Evolutionary conservation across 176 grass and related monocot genomes (phyloP), one percentile per base, ranked within the genome.

Genomic region (Eragrostis nindensis): DNA sequence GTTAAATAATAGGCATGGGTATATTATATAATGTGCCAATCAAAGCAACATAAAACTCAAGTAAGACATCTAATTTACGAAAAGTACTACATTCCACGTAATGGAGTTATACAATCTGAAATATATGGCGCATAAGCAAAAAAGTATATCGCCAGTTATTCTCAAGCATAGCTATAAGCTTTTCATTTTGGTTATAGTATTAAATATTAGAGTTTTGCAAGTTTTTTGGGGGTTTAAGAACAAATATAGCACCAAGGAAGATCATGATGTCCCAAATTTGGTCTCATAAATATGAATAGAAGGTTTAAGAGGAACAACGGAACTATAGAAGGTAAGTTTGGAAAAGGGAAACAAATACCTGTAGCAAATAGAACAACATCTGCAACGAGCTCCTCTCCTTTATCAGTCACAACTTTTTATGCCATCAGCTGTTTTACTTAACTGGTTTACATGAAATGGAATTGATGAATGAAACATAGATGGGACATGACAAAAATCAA

Each of bases 381-480:
- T n/a, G n/a, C n/a, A n/a, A n/a, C n/a, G n/a, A n/a, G n/a, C n/a
- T n/a, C n/a, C n/a, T n/a, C n/a, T n/a, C n/a, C n/a, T n/a, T n/a
- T n/a, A n/a, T n/a, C n/a, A 62, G n/a, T 62, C 52, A 97, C 75
- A 82, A 92, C n/a, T 92, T 90, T 82, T 92, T 78, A 97, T 90
- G 27, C 92, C 94, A 63, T 88, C 85, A 3, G 85, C 85, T 30
- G 82, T 94, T 91, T 90, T 94, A 48, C 79, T 86, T 83, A 97
- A 85, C 94, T 97, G 84, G 69, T 81, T 86, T 74, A 79, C 6
- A 87, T 36, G 50, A 80, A 89, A 73, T 24, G 68, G 73, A 75
- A 74, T 25, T 10, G 61, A 14, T 79, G 9, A 63, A n/a, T n/a
- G 59, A n/a, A n/a, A n/a, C n/a, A n/a, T 60, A 46, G n/a, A n/a